phyloP scores from a whole-genome alignment of 805 yeast species.

The Jamesozyma spencerorum region DNA sequence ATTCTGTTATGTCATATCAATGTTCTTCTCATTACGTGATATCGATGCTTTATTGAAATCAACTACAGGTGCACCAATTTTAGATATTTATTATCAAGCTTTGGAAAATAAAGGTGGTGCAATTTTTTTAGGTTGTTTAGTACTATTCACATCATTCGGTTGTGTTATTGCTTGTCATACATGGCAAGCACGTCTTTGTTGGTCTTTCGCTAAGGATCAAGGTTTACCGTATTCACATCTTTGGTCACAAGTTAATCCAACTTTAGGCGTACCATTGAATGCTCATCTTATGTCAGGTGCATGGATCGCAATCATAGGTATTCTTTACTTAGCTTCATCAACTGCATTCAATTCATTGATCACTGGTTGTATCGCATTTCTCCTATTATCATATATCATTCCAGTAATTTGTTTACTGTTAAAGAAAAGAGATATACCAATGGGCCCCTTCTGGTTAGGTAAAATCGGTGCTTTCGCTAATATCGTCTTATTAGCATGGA shows the following conservation, averaged over 20 bases:
- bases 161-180: slow-evolving; percentile 59
- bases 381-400: slow-evolving; percentile 49
- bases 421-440: slow-evolving; percentile 36
- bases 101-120: slow-evolving; percentile 49
- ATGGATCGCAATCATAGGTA: slow-evolving; percentile 46
- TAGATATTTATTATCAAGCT: slow-evolving; percentile 57
- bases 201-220: slow-evolving; percentile 66
- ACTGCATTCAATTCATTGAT: slow-evolving; percentile 62
- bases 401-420: slow-evolving; percentile 44
- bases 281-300: slow-evolving; percentile 52
- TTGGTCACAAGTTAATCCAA: slow-evolving; percentile 45
- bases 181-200: slow-evolving; percentile 62
- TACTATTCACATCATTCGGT: slow-evolving; percentile 50
- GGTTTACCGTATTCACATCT: slow-evolving; percentile 52
- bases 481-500: slow-evolving; percentile 45
- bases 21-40: slow-evolving; percentile 55
- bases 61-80: slow-evolving; percentile 52
- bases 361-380: slow-evolving; percentile 52
- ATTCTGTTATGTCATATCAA: slow-evolving; percentile 43
- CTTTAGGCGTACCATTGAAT: slow-evolving; percentile 49
- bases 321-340: slow-evolving; percentile 54
- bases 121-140: slow-evolving; percentile 40
- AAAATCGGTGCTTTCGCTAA: slow-evolving; percentile 44
- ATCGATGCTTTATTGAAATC: slow-evolving; percentile 40
- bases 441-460: slow-evolving; percentile 65